Evolutionary conservation across 192 early-diverging fungal genomes (phyloP), one percentile per base, ranked within the genome.

Genomic region (Coemansia sp.): DNA sequence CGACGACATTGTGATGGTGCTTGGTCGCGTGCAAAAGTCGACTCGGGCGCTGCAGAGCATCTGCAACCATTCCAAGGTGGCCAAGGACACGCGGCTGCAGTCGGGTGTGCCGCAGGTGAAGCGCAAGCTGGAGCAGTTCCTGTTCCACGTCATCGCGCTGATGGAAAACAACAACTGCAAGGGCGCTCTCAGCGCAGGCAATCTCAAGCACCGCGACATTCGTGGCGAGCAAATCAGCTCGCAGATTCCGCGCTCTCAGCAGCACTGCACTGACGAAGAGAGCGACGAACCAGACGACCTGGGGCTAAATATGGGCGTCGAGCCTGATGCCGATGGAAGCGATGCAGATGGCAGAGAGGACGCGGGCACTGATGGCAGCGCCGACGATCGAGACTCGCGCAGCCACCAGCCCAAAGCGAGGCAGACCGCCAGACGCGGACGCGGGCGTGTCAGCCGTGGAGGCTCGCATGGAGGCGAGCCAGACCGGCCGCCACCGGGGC

Each of bases 51-150:
- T 74, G 36, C 86, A 94, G 84, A 86, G 71, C 59, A 87, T 94
- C 20, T 94, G 92, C 60, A 87, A 86, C 36, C 91, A 94, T 69
- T 90, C 89, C 15, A 94, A 94, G 60, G 87, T 85, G 9, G 78
- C 80, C 4, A 88, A 87, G 65, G 90, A 94, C 47, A 77, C 82
- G 0, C 60, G 65, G 31, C 63, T 94, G 25, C 81, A 89, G 43
- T 71, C 85, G 5, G 82, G 83, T 67, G 92, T 94, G 0, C 92
- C 92, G 11, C 73, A 83, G 12, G 71, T 87, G 25, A 91, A 89
- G 63, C 88, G 87, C 42, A 87, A 85, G 25, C 79, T 94, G 45
- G 92, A 94, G 61, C 83, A 74, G 56, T 85, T 94, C 3, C 74
- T 94, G 14, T 94, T 87, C 70, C 85, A 91, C 59, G 91, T 92